A percentile compares a stretch with the other conserved stretches of the same genome.
phyloP scores from a whole-genome alignment of 805 yeast genomes.

The Groenewaldozyma salmanticensis region DNA sequence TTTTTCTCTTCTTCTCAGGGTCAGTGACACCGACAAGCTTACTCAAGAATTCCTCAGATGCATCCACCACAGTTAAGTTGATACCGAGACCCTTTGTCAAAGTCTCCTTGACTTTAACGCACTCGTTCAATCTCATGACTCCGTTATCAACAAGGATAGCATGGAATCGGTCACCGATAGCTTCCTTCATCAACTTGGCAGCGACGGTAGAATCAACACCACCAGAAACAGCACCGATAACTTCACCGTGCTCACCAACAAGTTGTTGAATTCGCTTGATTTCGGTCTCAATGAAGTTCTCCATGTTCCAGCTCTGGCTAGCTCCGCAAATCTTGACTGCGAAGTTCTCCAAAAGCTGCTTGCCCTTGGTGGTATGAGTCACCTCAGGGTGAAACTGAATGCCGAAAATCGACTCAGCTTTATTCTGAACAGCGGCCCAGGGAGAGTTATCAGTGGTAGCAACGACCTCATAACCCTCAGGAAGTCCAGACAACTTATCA shows the following conservation, averaged over 20 bases:
- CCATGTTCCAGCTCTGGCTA: slow-evolving; percentile 92
- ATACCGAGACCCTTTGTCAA: slow-evolving; percentile 90
- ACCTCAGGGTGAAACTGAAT: slow-evolving; percentile 99
- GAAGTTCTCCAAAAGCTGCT: slow-evolving; percentile 76
- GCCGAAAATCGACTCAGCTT: slow-evolving; percentile 69
- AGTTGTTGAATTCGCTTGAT: slow-evolving; percentile 81
- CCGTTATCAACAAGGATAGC: slow-evolving; percentile 98
- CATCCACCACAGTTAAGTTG: slow-evolving; percentile 89
- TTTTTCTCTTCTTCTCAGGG: slow-evolving; percentile 98
- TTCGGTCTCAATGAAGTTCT: slow-evolving; percentile 94
- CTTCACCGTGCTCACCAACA: slow-evolving; percentile 97
- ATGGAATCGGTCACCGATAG: slow-evolving; percentile 97
- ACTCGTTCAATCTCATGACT: slow-evolving; percentile 92
- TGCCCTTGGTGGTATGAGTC: slow-evolving; percentile 90
- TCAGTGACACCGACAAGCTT: slow-evolving; percentile 91
- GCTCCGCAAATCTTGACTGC: slow-evolving; percentile 88
- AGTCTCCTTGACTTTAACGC: slow-evolving; percentile 78
- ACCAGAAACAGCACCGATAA: slow-evolving; percentile 98
- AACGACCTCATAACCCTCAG: slow-evolving; percentile 77
- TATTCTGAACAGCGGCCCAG: slow-evolving; percentile 82
- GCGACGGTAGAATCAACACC: slow-evolving; percentile 99
- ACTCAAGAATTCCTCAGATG: slow-evolving; percentile 77
- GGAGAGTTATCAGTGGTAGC: slow-evolving; percentile 95
- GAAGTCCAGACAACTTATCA: slow-evolving; percentile 86
- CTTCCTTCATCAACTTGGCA: slow-evolving; percentile 95